Evolutionary conservation across 2,329 filamentous ascomycete species (phyloP).

Genomic region (Epichloe glyceriae): DNA sequence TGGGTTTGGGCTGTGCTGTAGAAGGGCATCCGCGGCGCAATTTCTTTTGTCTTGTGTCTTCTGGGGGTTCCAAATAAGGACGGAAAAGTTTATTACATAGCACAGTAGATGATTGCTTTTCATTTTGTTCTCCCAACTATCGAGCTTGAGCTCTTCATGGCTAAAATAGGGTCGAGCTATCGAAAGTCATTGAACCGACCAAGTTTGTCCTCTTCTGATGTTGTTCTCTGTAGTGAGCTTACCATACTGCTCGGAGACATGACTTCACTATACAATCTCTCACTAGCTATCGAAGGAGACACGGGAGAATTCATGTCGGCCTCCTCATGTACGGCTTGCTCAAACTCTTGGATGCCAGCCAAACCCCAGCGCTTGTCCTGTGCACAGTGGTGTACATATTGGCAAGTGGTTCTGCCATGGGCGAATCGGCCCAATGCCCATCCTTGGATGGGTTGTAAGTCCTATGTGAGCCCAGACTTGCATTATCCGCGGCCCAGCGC

Average conservation of each 20-base stretch:
- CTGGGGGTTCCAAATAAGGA: background rate
- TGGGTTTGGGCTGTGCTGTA: background rate
- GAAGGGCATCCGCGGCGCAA: background rate
- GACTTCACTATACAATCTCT: slow-evolving; percentile 10
- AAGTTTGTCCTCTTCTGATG: slow-evolving; percentile 2
- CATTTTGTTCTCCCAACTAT: too few species aligned
- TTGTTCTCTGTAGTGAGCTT: background rate
- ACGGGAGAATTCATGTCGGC: slow-evolving; percentile 3
- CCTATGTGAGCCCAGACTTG: background rate
- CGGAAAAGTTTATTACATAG: background rate
- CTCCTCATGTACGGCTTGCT: slow-evolving; percentile 1
- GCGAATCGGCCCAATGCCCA: background rate
- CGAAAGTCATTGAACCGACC: background rate
- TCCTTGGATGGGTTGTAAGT: background rate
- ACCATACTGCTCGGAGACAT: slow-evolving; percentile 1
- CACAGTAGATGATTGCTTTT: background rate
- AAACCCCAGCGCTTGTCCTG: background rate
- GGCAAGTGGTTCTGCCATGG: background rate
- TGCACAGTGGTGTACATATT: background rate
- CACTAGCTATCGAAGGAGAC: background rate
- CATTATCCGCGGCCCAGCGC: background rate
- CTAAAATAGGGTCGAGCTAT: background rate
- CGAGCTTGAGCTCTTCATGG: background rate
- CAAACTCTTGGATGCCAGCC: background rate
- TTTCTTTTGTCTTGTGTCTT: background rate